Evolutionary conservation across 345 rosid species (phyloP).

Genomic region (Psidium friedrichsthalianum): DNA sequence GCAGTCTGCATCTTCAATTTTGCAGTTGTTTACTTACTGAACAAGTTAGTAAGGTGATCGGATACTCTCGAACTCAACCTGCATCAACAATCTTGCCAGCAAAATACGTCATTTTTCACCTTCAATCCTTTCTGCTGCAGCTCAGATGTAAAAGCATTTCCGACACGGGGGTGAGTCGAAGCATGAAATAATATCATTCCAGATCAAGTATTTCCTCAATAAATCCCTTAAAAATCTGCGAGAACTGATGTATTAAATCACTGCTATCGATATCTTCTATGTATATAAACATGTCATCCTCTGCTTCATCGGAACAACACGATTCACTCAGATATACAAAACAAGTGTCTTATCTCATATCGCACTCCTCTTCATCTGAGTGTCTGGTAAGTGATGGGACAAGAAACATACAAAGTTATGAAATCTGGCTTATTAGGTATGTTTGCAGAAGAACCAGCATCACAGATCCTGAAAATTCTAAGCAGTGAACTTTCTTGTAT

Average conservation of each 20-base stretch:
- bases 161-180: not conserved
- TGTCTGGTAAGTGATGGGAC: conserved; percentile 24
- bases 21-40: not conserved
- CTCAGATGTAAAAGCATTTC: not conserved
- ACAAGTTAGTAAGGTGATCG: not conserved
- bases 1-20: not conserved
- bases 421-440: not conserved
- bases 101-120: not conserved
- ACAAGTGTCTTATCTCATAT: not conserved
- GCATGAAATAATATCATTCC: not conserved
- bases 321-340: not conserved
- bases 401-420: not conserved
- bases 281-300: not conserved
- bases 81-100: not conserved
- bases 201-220: not conserved
- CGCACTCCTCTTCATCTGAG: conserved; percentile 32
- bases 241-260: not conserved
- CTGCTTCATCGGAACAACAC: not conserved
- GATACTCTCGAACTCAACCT: not conserved
- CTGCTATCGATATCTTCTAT: not conserved
- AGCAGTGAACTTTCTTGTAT: not conserved
- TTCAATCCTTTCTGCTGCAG: not conserved
- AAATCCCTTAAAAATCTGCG: not conserved
- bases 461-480: not conserved
- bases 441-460: not conserved